Base-by-base conservation (phyloP, 257 asterid species). In the Cinchona pubescens region DNA sequence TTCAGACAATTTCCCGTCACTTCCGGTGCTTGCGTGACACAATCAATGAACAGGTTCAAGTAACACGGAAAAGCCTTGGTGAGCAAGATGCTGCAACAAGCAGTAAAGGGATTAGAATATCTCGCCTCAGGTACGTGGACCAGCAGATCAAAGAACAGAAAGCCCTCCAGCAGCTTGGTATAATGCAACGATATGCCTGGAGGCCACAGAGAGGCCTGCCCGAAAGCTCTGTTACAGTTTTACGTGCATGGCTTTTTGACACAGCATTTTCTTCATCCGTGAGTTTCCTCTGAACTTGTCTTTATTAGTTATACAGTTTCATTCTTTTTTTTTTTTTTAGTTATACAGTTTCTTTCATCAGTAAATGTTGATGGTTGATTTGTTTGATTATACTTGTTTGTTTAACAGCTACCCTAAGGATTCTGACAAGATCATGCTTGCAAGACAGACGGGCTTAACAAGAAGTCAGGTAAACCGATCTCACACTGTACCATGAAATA, bases 221-320 rank as follows among this genome's bases (percentile, higher is more conserved):
- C 0, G 96, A 91, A 79, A 83, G 83, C 58, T 92, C 97, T 37
- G 97, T 93, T 76, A 84, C 96, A 0, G 77, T 93, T 60, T 73
- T 93, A 59, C 81, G 97, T 48, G 96, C 98, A 84, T 93, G 98
- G 98, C 96, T 93, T 68, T 93, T 93, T 49, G 97, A n/a, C n/a
- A n/a, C n/a, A 93, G 82, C 98, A 93, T 83, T 91, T 91, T 67
- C 96, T 93, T 78, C 92, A 93, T 74, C 98, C 98, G 96, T 93
- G 78, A 79, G 88, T 77, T 59, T 55, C 49, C 43, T 40, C 21
- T n/a, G 72, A 55, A 16, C 13, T n/a, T n/a, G n/a, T n/a, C n/a
- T n/a, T n/a, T n/a, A n/a, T n/a, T n/a, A n/a, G n/a, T n/a, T n/a
- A n/a, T n/a, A n/a, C n/a, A n/a, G n/a, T n/a, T n/a, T n/a, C n/a